Percentiles rank a stretch among this genome's conserved stretches.
phyloP scores from a whole-genome alignment of 768 basidiomycete species.

The Butyriboletus loyo region DNA sequence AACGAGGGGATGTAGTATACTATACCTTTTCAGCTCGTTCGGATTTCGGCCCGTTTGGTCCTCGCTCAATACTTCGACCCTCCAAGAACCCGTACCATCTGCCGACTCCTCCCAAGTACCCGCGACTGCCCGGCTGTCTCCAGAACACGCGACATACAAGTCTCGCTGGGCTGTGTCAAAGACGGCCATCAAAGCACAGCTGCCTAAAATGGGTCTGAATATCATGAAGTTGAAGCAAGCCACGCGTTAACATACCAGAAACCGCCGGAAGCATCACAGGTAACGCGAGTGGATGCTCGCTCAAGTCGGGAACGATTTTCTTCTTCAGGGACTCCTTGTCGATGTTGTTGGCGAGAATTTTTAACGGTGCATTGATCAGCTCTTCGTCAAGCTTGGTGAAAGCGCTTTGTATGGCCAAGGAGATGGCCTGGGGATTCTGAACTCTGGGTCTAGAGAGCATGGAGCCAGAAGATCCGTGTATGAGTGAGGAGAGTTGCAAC shows the following conservation, averaged over 20 bases:
- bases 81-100: slow-evolving; percentile 75
- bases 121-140: slow-evolving; percentile 94
- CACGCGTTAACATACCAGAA: slow-evolving; percentile 46
- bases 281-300: slow-evolving; percentile 65
- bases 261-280: slow-evolving; percentile 80
- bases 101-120: slow-evolving; percentile 78
- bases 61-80: slow-evolving; percentile 89
- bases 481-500: slow-evolving; percentile 63
- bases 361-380: slow-evolving; percentile 74
- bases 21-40: slow-evolving; percentile 77
- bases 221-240: not conserved
- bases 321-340: slow-evolving; percentile 49
- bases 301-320: slow-evolving; percentile 59
- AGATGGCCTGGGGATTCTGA: slow-evolving; percentile 51
- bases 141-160: slow-evolving; percentile 87
- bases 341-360: slow-evolving; percentile 59
- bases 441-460: slow-evolving; percentile 36
- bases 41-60: slow-evolving; percentile 95
- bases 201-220: slow-evolving; percentile 47
- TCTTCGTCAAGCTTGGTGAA: slow-evolving; percentile 85
- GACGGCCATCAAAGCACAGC: slow-evolving; percentile 86
- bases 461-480: slow-evolving; percentile 33
- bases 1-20: not conserved
- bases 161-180: slow-evolving; percentile 82
- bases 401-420: slow-evolving; percentile 68